phyloP scores from a whole-genome alignment of 768 basidiomycete genomes.

The Tulasnella sp. region DNA sequence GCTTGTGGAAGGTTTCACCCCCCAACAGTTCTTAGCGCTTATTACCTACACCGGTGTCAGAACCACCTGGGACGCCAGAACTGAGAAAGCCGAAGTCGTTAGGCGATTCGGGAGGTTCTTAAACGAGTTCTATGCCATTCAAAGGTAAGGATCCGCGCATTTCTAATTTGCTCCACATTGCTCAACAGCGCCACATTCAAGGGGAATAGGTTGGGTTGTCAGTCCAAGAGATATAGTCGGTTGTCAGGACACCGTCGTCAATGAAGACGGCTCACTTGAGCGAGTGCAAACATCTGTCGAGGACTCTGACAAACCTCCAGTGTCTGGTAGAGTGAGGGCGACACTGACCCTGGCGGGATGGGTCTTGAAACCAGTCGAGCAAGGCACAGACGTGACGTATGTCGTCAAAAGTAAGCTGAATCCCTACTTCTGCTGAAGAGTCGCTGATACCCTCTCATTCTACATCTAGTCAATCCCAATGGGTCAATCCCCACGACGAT shows the following conservation, averaged over 20 bases:
- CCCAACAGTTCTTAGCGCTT: constrained; percentile 20
- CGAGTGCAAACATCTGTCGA: constrained; percentile 22
- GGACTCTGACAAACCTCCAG: constrained; percentile 12
- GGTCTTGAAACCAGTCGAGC: constrained; percentile 11
- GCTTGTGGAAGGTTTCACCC: constrained; percentile 19
- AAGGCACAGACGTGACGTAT: constrained; percentile 20
- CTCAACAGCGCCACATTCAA: neutral
- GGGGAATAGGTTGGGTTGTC: constrained; percentile 21
- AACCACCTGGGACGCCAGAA: constrained; percentile 7
- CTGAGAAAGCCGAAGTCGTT: neutral
- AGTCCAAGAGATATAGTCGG: constrained; percentile 22
- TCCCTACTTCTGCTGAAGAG: neutral
- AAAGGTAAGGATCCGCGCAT: constrained; percentile 6
- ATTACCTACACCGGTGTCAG: constrained; percentile 15
- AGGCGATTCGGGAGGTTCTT: neutral
- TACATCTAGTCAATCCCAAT: constrained; percentile 20
- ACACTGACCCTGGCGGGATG: constrained; percentile 23
- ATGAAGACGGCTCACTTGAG: constrained; percentile 21
- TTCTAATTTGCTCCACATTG: neutral
- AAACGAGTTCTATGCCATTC: constrained; percentile 21
- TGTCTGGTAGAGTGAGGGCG: constrained; percentile 20
- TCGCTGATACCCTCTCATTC: neutral
- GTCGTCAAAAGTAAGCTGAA: constrained; percentile 20
- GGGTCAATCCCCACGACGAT: constrained; percentile 16
- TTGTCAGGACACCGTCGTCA: constrained; percentile 10